A percentile compares a stretch with the other conserved stretches of the same genome.
These are phyloP conservation scores for Solanum appendiculatum DNA, from an alignment of 257 asterid genomes.

Conservation along the genomic window DNA sequence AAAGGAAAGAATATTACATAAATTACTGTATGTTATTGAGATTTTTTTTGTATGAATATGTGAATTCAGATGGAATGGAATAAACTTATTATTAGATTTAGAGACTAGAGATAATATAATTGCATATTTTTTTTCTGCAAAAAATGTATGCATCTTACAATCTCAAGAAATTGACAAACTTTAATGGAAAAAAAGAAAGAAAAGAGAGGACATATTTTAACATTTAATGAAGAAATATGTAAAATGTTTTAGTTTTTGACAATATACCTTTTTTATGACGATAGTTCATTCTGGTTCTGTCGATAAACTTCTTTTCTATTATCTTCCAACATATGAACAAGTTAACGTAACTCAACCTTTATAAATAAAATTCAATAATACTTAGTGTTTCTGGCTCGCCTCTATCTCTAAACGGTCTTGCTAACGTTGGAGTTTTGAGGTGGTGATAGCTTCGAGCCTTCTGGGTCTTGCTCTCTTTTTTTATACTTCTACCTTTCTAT, in stretches of 20 bases:
- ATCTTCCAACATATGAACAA: not conserved
- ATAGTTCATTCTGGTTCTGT: not conserved
- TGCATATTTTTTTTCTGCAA: not conserved
- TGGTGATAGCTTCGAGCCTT: not conserved
- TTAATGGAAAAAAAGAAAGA: not conserved
- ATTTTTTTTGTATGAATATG: not conserved
- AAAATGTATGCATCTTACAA: not conserved
- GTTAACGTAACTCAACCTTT: not conserved
- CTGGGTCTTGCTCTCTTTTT: not conserved
- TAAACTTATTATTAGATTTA: not conserved
- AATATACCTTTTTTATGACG: not conserved
- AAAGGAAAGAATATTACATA: not conserved
- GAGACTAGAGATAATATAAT: not conserved
- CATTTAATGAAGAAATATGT: not conserved
- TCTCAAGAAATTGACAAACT: not conserved
- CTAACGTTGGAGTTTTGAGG: not conserved
- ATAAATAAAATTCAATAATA: not conserved
- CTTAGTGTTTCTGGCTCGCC: not conserved
- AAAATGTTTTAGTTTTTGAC: not conserved
- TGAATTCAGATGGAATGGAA: not conserved
- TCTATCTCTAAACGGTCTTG: not conserved
- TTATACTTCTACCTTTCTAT: not conserved
- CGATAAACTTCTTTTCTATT: not conserved
- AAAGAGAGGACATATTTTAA: not conserved
- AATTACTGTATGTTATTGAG: not conserved